Conservation (phyloP, 2,329 filamentous ascomycete genomes). For the Colletotrichum chrysophilum region DNA sequence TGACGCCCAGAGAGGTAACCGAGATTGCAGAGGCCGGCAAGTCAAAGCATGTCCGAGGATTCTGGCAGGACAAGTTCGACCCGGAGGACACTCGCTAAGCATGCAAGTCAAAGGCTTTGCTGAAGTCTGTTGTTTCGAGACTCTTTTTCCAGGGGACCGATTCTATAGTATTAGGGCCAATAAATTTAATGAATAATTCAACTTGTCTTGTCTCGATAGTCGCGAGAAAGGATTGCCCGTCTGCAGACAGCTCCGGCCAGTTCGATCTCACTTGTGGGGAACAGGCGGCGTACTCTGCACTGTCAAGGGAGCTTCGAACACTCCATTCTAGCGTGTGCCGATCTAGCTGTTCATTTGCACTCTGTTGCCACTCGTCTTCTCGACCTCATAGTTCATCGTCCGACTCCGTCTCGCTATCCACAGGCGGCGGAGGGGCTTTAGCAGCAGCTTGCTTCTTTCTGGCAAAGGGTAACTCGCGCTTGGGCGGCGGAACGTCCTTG, state of each 20-base stretch:
- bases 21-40: constrained; percentile 60
- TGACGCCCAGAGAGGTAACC: constrained; percentile 63
- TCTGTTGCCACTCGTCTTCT: neutral
- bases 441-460: constrained; percentile 32
- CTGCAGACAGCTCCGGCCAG: neutral
- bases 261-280: neutral
- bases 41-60: constrained; percentile 66
- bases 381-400: constrained; percentile 57
- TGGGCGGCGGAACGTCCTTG: constrained; percentile 35
- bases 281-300: neutral
- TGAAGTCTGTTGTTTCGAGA: neutral
- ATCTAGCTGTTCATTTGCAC: neutral
- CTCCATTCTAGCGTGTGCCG: neutral
- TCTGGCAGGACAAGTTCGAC: constrained; percentile 60
- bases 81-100: constrained; percentile 53
- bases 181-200: neutral
- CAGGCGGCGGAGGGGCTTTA: constrained; percentile 30
- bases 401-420: constrained; percentile 56
- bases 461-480: constrained; percentile 50
- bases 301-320: neutral
- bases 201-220: neutral
- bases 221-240: neutral
- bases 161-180: neutral
- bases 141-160: neutral
- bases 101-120: neutral